Conservation (phyloP, 805 yeast genomes). For the Saccharomycopsis sp. region DNA sequence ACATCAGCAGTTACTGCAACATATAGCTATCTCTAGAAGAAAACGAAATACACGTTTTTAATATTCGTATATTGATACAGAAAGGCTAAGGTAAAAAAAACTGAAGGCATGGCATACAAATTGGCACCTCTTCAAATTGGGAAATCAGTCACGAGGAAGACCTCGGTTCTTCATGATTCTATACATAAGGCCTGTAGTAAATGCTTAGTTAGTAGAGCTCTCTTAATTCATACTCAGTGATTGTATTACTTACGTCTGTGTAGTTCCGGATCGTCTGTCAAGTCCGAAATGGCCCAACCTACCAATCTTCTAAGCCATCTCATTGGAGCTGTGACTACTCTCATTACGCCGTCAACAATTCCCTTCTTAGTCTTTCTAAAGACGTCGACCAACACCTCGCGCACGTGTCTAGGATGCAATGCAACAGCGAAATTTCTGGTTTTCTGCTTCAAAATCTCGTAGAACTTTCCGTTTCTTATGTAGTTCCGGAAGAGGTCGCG, state of each 20-base stretch:
- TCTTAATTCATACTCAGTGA: background rate
- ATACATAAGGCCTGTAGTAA: background rate
- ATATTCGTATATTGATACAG: no score
- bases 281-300: conserved; percentile 17
- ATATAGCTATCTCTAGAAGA: no score
- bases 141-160: background rate
- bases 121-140: no score
- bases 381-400: conserved; percentile 16
- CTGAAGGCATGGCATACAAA: background rate
- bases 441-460: conserved; percentile 11
- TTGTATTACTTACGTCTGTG: background rate
- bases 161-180: background rate
- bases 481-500: conserved; percentile 15
- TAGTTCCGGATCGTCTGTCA: background rate
- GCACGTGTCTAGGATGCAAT: conserved; percentile 17
- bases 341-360: conserved; percentile 15
- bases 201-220: background rate
- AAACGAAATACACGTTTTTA: no score
- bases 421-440: conserved; percentile 16
- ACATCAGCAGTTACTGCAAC: no score
- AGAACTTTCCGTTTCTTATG: conserved; percentile 17
- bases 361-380: conserved; percentile 16
- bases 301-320: conserved; percentile 15
- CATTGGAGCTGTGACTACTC: conserved; percentile 19
- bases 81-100: no score